Conservation (phyloP, 805 yeast species). For the Debaryomyces prosopidis region DNA sequence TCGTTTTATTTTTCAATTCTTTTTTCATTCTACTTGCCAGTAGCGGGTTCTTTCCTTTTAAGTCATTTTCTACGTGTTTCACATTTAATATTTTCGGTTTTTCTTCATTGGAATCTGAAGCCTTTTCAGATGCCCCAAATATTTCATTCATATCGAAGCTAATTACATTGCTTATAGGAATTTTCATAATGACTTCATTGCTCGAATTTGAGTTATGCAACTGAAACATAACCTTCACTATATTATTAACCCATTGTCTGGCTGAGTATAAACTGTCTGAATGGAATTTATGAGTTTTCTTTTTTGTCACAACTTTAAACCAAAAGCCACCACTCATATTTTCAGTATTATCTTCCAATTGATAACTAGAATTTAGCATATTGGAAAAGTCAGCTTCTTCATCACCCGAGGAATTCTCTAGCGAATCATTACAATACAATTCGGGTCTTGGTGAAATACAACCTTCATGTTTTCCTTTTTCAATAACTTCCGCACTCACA, state of each 20-base stretch:
- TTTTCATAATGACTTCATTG: conserved; percentile 71
- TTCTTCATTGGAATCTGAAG: conserved; percentile 6
- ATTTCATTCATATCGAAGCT: conserved; percentile 52
- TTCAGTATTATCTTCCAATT: conserved; percentile 28
- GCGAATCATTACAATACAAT: conserved; percentile 9
- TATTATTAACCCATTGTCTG: conserved; percentile 71
- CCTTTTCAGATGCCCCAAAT: conserved; percentile 8
- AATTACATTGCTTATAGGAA: conserved; percentile 69
- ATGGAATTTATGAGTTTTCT: conserved; percentile 60
- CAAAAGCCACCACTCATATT: conserved; percentile 37
- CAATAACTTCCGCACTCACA: conserved; percentile 54
- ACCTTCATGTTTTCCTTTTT: conserved; percentile 8
- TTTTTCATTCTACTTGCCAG: conserved; percentile 6
- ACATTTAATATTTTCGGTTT: conserved; percentile 41
- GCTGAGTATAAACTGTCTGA: conserved; percentile 78
- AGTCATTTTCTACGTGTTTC: conserved; percentile 45
- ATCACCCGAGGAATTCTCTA: conserved; percentile 14
- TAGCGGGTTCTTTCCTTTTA: background rate
- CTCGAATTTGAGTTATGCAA: conserved; percentile 63
- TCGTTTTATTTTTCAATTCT: conserved; percentile 9
- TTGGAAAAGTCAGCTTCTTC: conserved; percentile 23
- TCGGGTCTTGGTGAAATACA: background rate
- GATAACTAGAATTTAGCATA: conserved; percentile 9
- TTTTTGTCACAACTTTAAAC: conserved; percentile 60
- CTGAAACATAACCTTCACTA: conserved; percentile 73